A percentile compares a stretch with the other conserved stretches of the same genome.
Conservation (phyloP, 2,329 filamentous ascomycete genomes). For the Arthrobotrys iridis region DNA sequence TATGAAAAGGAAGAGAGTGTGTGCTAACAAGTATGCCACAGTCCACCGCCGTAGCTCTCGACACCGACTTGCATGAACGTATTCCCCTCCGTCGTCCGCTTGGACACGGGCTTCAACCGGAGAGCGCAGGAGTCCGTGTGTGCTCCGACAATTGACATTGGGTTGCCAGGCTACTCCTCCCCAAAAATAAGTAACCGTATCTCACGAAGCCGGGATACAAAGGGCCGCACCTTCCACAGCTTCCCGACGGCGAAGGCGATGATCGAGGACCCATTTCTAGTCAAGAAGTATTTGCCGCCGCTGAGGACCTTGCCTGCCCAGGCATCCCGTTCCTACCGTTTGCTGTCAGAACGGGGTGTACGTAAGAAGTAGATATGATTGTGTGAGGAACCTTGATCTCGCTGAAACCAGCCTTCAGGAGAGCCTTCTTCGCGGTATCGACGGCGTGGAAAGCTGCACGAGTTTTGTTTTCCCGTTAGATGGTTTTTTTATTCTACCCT, state of each 20-base stretch:
- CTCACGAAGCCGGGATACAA: no score
- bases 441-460: conserved; percentile 99
- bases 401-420: conserved; percentile 85
- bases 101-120: conserved; percentile 92
- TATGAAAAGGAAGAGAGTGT: no score
- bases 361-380: background rate
- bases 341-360: conserved; percentile 17
- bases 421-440: conserved; percentile 76
- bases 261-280: conserved; percentile 90
- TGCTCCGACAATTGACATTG: conserved; percentile 82
- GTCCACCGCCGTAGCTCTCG: conserved; percentile 94
- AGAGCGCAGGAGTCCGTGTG: conserved; percentile 96
- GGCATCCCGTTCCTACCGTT: conserved; percentile 77
- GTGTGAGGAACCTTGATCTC: conserved; percentile 72
- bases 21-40: conserved; percentile 84
- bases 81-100: conserved; percentile 74
- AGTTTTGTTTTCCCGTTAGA: conserved; percentile 39
- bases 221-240: conserved; percentile 79
- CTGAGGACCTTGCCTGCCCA: conserved; percentile 83
- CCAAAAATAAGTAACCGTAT: no score
- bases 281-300: conserved; percentile 95
- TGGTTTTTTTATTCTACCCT: no score
- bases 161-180: conserved; percentile 57
- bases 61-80: conserved; percentile 95
- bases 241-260: conserved; percentile 90